Evolutionary conservation across 2,329 filamentous ascomycete genomes (phyloP).

Genomic region (Alternaria incomplexa): DNA sequence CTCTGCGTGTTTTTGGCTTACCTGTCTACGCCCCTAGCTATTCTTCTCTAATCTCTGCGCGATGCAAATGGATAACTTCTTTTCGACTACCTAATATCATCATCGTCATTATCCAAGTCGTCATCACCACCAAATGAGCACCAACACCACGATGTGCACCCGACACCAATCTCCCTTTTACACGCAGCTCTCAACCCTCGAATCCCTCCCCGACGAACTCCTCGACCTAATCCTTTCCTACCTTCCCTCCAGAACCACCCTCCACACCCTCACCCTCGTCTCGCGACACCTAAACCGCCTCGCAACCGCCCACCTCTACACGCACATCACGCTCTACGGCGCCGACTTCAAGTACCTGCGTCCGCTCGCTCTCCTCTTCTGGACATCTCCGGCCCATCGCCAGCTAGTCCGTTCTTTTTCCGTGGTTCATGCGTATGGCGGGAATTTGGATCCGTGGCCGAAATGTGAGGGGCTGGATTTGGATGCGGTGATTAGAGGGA

Average conservation of each 20-base stretch:
- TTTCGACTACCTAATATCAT: not conserved
- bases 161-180: not conserved
- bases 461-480: not conserved
- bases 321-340: constrained; percentile 11
- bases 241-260: not conserved
- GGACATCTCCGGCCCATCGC: constrained; percentile 12
- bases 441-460: constrained; percentile 21
- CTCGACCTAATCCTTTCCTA: constrained; percentile 14
- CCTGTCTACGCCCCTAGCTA: not conserved
- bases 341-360: constrained; percentile 14
- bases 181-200: constrained; percentile 1
- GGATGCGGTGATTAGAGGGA: constrained; percentile 3
- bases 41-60: too few relatives aligned
- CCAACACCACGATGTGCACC: not conserved
- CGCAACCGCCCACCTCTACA: constrained; percentile 19
- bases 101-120: not conserved
- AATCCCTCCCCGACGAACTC: constrained; percentile 21
- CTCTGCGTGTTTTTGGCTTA: not conserved
- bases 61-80: too few relatives aligned
- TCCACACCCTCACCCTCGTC: constrained; percentile 14
- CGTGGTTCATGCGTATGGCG: constrained; percentile 20
- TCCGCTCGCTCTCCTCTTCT: constrained; percentile 18
- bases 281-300: constrained; percentile 20
- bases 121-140: not conserved
- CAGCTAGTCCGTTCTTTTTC: constrained; percentile 7